Conservation (phyloP, 148 eudicot genomes). For the Chenopodium suecicum region DNA sequence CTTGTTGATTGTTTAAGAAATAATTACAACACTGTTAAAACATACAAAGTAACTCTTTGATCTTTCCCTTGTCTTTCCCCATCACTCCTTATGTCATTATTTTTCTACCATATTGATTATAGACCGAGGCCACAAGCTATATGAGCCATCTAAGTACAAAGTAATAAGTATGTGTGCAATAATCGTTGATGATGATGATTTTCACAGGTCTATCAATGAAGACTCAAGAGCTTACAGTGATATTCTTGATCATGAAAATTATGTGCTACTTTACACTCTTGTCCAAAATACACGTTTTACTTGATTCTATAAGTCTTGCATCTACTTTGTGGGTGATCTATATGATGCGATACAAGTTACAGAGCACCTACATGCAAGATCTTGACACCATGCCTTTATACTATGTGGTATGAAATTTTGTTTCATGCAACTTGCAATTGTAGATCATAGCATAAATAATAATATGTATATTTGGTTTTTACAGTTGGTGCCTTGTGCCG, state of each 20-base stretch:
- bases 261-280: constrained; percentile 45
- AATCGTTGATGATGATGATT: not conserved
- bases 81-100: no score
- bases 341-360: constrained; percentile 73
- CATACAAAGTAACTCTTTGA: no score
- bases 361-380: constrained; percentile 50
- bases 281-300: constrained; percentile 59
- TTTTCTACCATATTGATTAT: no score
- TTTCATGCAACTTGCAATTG: not conserved
- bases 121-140: no score
- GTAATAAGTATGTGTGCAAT: no score
- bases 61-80: no score
- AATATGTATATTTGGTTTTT: not conserved
- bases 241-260: constrained; percentile 54
- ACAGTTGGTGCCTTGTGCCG: constrained; percentile 58
- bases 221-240: constrained; percentile 78
- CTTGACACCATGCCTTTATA: constrained; percentile 58
- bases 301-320: constrained; percentile 52
- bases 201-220: constrained; percentile 66
- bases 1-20: no score
- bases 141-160: no score
- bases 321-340: constrained; percentile 80
- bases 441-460: no score
- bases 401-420: constrained; percentile 50
- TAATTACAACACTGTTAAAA: no score